Evolutionary conservation across 2,329 filamentous ascomycete species (phyloP), one percentile per base, ranked within the genome.

Genomic region (Metarhizium guizhouense): DNA sequence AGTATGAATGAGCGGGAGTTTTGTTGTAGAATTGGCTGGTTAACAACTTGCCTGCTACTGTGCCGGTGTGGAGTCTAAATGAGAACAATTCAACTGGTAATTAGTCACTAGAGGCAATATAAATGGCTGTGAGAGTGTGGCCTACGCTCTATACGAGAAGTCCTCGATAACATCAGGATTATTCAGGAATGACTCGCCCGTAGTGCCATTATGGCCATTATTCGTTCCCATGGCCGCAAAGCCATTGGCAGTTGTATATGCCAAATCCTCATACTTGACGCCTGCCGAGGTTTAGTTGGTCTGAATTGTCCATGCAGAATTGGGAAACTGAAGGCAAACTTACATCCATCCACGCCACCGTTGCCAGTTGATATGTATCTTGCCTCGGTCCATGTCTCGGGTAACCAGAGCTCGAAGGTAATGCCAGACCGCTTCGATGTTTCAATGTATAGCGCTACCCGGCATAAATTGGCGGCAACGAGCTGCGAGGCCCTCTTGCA

Each of bases 201-300:
- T 60, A 0, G 73, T 74, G 42, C 77, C 76, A 54, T 78, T 73
- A 56, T 80, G 77, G 29, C 77, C 77, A 36, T 76, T 78, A 61
- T 80, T 79, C 6, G 76, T 74, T 2, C 76, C 76, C 29, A 79
- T 71, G 1, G 72, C 67, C 1, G 76, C 74, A 58, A 79, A 79
- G 0, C 75, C 76, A 13, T 72, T 61, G 2, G 65, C 62, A 6
- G 70, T 64, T 1, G 70, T 69, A 57, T 79, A 80, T 1, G 71
- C 74, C 16, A 80, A 63, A 54, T 78, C 75, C 50, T 72, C 67
- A 56, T 77, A 78, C 58, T 73, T 67, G 49, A 79, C 74, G 58
- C 78, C 55, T 56, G 36, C 25, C n/a, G 1, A 13, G 43, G 43
- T 47, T 42, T 6, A 42, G 16, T 43, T 34, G 32, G 7, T 34